Conservation (phyloP, 164 flowering plant species). For the Vitis rotundifolia region DNA sequence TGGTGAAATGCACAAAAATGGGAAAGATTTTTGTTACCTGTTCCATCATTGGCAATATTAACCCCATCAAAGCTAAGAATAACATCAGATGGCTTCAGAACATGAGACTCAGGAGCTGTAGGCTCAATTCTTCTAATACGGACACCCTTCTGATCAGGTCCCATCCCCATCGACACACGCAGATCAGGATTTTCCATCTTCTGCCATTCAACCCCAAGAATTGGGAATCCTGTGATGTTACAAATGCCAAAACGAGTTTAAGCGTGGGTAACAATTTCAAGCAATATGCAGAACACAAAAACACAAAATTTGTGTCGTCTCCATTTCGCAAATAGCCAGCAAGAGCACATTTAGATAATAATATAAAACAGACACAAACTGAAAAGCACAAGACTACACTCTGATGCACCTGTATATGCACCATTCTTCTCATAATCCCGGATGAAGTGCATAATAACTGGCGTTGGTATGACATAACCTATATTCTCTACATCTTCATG, state of each 20-base stretch:
- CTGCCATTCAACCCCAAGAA: constrained; percentile 98
- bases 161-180: constrained; percentile 88
- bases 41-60: constrained; percentile 96
- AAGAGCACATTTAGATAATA: no score
- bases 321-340: no score
- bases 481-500: constrained; percentile 97
- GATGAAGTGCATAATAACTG: constrained; percentile 93
- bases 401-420: constrained; percentile 73
- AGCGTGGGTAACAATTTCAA: background rate
- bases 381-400: background rate
- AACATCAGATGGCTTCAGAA: constrained; percentile 84
- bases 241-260: background rate
- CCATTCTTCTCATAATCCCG: constrained; percentile 90
- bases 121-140: constrained; percentile 91
- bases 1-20: no score
- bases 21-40: constrained; percentile 40
- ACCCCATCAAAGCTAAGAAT: constrained; percentile 93
- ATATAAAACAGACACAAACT: no score
- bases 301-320: background rate
- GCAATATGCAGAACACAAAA: background rate
- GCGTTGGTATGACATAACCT: constrained; percentile 98
- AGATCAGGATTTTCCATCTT: constrained; percentile 99
- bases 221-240: constrained; percentile 72
- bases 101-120: constrained; percentile 77
- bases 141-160: constrained; percentile 85